These are phyloP conservation scores for Macadamia integrifolia DNA, from an alignment of 164 flowering plant species.

Conservation along the genomic window DNA sequence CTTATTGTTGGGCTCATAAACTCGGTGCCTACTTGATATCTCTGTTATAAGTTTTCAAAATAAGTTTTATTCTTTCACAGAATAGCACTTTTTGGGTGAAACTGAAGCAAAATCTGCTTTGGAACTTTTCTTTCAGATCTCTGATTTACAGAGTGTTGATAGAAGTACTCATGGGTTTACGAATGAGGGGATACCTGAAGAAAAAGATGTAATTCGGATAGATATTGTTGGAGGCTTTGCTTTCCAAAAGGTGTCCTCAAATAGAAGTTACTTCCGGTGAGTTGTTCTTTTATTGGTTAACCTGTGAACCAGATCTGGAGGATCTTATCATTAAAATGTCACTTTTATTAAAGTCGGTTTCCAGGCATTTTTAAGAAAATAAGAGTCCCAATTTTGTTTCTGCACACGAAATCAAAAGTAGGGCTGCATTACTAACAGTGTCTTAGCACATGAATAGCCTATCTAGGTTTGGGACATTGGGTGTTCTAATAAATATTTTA, in stretches of 20 bases:
- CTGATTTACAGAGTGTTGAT: constrained; percentile 15
- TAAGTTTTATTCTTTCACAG: constrained; percentile 3
- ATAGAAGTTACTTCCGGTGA: constrained; percentile 82
- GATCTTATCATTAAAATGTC: neutral
- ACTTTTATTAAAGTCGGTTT: too few relatives aligned
- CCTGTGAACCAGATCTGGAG: neutral
- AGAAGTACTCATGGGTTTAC: constrained; percentile 50
- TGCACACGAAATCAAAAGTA: too few relatives aligned
- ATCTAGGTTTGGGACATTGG: too few relatives aligned
- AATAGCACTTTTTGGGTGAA: neutral
- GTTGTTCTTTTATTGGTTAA: constrained; percentile 7
- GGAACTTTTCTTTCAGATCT: constrained; percentile 12
- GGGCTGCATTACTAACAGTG: too few relatives aligned
- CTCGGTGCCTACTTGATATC: neutral
- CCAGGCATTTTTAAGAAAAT: too few relatives aligned
- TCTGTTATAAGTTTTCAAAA: neutral
- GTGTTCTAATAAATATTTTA: too few relatives aligned
- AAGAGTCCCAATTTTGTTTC: too few relatives aligned
- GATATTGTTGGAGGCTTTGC: constrained; percentile 87
- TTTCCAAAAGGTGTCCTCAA: constrained; percentile 63
- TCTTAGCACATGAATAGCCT: too few relatives aligned
- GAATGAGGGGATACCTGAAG: constrained; percentile 57
- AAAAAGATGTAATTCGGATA: constrained; percentile 58
- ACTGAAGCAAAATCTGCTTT: neutral
- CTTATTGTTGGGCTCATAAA: neutral